Base-by-base conservation (phyloP, 768 basidiomycete species). In the Kondoa malvinella region DNA sequence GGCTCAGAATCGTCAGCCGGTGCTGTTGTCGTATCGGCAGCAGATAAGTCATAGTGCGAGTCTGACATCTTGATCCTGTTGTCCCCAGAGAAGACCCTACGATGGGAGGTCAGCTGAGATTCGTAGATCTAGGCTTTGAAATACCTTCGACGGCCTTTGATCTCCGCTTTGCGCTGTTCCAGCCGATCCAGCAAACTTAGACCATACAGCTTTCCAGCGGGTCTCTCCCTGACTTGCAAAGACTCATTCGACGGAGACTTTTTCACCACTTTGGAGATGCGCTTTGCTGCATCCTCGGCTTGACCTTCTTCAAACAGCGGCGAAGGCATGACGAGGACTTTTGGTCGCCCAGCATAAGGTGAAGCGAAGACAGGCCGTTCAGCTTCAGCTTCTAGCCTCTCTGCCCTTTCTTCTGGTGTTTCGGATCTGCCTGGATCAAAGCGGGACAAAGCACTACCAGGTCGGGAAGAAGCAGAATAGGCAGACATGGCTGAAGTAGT, bases 181-280 rank as follows among this genome's bases (percentile, higher is more conserved):
- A 63, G 8, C 12, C 30, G 16, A 16, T 63, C 61, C n/a, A 63
- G 8, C 61, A 63, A 32, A n/a, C 29, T 31, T 29, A 16, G 21
- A 4, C 61, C 61, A 63, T 63, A 63, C 40, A 50, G 40, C 12
- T 60, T 60, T 60, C 58, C 30, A 60, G 58, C 58, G 25, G 58
- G 58, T 60, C 58, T 60, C 15, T 25, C n/a, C 25, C 15, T 60
- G 12, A 31, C n/a, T 31, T 25, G 58, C 25, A 60, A 8, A 14
- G 27, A 34, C 27, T 32, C n/a, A 3, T 32, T 27, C n/a, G 50
- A 14, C 25, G 50, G 50, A 14, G 50, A 14, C 50, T 56, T 25
- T 2, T 32, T 27, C 3, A 17, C 61, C 3, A 16, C 61, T n/a
- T 60, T 8, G 14, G 58, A 60, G 27, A 60, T 31, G n/a, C 33